Percentiles rank a stretch among this genome's conserved stretches.
These are phyloP conservation scores for Escovopsis sp. DNA, from an alignment of 2,329 filamentous ascomycete species.

Conservation along the genomic window DNA sequence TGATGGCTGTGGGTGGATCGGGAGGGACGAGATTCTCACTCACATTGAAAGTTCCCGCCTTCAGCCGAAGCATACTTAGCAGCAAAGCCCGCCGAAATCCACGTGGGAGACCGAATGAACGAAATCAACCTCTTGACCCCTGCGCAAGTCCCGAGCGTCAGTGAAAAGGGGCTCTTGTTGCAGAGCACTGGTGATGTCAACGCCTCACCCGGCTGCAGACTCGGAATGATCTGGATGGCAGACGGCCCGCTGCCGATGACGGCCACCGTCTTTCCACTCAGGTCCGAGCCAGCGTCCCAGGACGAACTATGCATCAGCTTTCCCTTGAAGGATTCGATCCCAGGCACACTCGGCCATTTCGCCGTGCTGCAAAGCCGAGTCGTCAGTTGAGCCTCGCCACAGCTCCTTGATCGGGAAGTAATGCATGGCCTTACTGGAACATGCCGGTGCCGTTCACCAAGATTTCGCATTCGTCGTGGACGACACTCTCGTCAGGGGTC, in stretches of 20 bases:
- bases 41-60: constrained; percentile 3
- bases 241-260: constrained; percentile 43
- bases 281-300: constrained; percentile 35
- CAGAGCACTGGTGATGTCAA: too few species aligned
- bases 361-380: constrained; percentile 14
- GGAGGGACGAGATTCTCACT: not conserved
- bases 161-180: too few species aligned
- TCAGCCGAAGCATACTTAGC: constrained; percentile 7
- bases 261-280: constrained; percentile 33
- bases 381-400: too few species aligned
- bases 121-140: constrained; percentile 19
- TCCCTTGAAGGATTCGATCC: constrained; percentile 30
- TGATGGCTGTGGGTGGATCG: too few species aligned
- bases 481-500: constrained; percentile 8
- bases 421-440: constrained; percentile 21
- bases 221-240: constrained; percentile 36
- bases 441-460: constrained; percentile 35
- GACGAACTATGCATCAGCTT: constrained; percentile 34
- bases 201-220: constrained; percentile 15
- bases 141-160: too few species aligned
- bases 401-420: not conserved
- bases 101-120: constrained; percentile 24
- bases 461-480: constrained; percentile 10
- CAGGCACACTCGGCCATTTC: constrained; percentile 35
- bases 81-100: constrained; percentile 14